A percentile compares a stretch with the other conserved stretches of the same genome.
phyloP scores from a whole-genome alignment of 2,329 filamentous ascomycete genomes.

The Dothistroma pini region DNA sequence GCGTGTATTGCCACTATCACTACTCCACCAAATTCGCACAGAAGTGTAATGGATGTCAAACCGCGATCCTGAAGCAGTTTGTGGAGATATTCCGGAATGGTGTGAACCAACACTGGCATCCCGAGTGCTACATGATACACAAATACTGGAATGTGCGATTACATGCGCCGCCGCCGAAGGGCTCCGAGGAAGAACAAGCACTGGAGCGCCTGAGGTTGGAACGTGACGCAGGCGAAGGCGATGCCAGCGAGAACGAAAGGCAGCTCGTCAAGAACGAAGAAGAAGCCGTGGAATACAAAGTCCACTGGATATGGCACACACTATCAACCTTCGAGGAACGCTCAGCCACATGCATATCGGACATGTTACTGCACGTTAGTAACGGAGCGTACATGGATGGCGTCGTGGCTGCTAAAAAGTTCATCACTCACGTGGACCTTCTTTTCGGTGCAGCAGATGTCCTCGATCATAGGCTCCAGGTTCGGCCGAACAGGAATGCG shows the following conservation, averaged over 20 bases:
- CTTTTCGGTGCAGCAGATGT: slow-evolving; percentile 85
- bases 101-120: slow-evolving; percentile 98
- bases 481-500: slow-evolving; percentile 37
- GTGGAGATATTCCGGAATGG: slow-evolving; percentile 98
- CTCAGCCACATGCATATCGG: slow-evolving; percentile 95
- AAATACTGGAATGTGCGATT: slow-evolving; percentile 99
- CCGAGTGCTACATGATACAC: slow-evolving; percentile 99
- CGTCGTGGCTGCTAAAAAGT: slow-evolving; percentile 89
- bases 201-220: slow-evolving; percentile 29
- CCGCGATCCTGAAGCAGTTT: slow-evolving; percentile 96
- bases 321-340: slow-evolving; percentile 96
- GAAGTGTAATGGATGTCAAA: slow-evolving; percentile 93
- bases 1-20: slow-evolving; percentile 97
- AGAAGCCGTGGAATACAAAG: slow-evolving; percentile 95
- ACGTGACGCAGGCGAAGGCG: slow-evolving; percentile 41
- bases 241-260: slow-evolving; percentile 65
- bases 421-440: slow-evolving; percentile 93
- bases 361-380: slow-evolving; percentile 98
- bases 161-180: slow-evolving; percentile 39
- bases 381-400: slow-evolving; percentile 96
- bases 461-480: slow-evolving; percentile 69
- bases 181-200: slow-evolving; percentile 34
- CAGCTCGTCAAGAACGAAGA: slow-evolving; percentile 78
- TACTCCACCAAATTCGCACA: slow-evolving; percentile 98
- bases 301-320: slow-evolving; percentile 97